Evolutionary conservation across 768 basidiomycete genomes (phyloP).

Genomic region (Lyophyllum atratum): DNA sequence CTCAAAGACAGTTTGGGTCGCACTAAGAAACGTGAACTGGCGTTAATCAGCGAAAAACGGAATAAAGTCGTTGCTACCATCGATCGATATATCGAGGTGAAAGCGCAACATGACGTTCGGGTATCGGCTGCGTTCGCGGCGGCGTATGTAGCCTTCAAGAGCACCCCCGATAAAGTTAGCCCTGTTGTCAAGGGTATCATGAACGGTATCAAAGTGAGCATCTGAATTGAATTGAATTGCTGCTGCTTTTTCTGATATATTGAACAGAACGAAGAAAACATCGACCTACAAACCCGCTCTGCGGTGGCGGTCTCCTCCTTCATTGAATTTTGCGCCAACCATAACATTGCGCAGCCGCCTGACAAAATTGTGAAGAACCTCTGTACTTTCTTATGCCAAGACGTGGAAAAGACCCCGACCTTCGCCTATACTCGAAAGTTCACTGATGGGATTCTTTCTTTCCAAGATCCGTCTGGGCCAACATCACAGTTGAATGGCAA

Average conservation of each 20-base stretch:
- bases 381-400: constrained; percentile 95
- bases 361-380: constrained; percentile 98
- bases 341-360: constrained; percentile 78
- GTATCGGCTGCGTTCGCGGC: constrained; percentile 90
- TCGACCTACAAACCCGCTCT: constrained; percentile 85
- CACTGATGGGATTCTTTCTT: constrained; percentile 76
- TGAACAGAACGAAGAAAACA: constrained; percentile 79
- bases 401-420: constrained; percentile 85
- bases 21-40: constrained; percentile 78
- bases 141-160: constrained; percentile 84
- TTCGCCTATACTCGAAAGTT: constrained; percentile 69
- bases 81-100: constrained; percentile 79
- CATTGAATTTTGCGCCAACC: constrained; percentile 78
- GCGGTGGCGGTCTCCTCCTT: constrained; percentile 87
- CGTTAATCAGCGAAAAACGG: constrained; percentile 76
- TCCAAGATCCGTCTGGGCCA: constrained; percentile 46
- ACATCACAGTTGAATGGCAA: constrained; percentile 30
- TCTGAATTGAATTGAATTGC: neutral
- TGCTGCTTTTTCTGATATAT: constrained; percentile 6
- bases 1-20: constrained; percentile 76
- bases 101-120: constrained; percentile 83
- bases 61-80: constrained; percentile 67
- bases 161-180: constrained; percentile 90
- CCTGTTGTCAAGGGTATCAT: constrained; percentile 96
- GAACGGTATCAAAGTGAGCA: constrained; percentile 90